Conservation (phyloP, 2,329 filamentous ascomycete genomes). For the Colletotrichum sp. region DNA sequence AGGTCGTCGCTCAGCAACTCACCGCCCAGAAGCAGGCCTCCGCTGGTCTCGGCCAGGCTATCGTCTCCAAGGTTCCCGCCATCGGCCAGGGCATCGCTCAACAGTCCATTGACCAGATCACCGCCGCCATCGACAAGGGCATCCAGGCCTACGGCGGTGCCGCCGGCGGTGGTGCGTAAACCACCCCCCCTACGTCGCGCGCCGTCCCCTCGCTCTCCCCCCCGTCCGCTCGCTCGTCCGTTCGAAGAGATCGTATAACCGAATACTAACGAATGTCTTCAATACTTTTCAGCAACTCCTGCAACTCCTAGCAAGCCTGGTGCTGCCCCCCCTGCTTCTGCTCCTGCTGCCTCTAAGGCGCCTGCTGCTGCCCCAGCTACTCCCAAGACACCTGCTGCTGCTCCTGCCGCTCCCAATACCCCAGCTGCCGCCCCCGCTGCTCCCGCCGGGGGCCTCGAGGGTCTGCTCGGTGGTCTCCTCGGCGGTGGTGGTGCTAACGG, state of each 20-base stretch:
- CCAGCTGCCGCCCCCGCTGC: background rate
- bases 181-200: constrained; percentile 3
- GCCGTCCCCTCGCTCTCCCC: background rate
- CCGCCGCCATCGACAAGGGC: constrained; percentile 22
- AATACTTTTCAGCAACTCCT: background rate
- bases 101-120: constrained; percentile 26
- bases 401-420: background rate
- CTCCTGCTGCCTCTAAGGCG: background rate
- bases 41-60: constrained; percentile 21
- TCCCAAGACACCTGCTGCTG: background rate
- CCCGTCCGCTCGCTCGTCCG: background rate
- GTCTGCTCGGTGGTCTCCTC: background rate
- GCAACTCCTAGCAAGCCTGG: background rate
- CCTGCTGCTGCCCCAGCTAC: background rate
- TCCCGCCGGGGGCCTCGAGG: background rate
- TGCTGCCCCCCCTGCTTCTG: background rate
- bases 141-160: constrained; percentile 19
- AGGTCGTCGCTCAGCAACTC: constrained; percentile 24
- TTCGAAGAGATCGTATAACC: background rate
- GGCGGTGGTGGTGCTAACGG: background rate
- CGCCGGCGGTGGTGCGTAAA: constrained; percentile 7
- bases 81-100: constrained; percentile 30
- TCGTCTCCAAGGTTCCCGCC: constrained; percentile 29
- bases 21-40: constrained; percentile 23
- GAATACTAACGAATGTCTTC: background rate